Conservation (phyloP, 495 filamentous ascomycete species). For the Penicillium parvum region DNA sequence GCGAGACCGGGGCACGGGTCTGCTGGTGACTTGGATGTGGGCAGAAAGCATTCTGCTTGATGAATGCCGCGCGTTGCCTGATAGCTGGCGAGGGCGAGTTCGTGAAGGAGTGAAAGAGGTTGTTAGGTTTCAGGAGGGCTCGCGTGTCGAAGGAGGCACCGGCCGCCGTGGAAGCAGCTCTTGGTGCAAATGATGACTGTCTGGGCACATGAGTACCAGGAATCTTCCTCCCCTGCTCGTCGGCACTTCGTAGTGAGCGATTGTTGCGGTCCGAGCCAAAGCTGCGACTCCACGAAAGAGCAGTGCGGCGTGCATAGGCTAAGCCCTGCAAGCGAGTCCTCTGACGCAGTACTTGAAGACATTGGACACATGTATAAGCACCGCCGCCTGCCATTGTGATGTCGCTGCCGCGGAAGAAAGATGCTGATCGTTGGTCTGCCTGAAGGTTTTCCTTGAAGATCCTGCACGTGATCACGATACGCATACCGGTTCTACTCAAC, state of each 20-base stretch:
- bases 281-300: slow-evolving; percentile 27
- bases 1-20: slow-evolving; percentile 55
- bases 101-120: slow-evolving; percentile 90
- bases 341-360: slow-evolving; percentile 35
- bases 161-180: slow-evolving; percentile 25
- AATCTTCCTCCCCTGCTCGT: slow-evolving; percentile 15
- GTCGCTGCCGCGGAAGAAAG: slow-evolving; percentile 9
- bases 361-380: slow-evolving; percentile 42
- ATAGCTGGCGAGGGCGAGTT: slow-evolving; percentile 82
- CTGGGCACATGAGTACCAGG: no score
- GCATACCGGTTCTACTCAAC: no score
- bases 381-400: slow-evolving; percentile 36
- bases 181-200: slow-evolving; percentile 22
- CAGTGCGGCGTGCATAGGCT: slow-evolving; percentile 20
- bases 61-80: slow-evolving; percentile 77
- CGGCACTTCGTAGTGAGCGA: slow-evolving; percentile 10
- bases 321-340: slow-evolving; percentile 25
- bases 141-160: slow-evolving; percentile 25
- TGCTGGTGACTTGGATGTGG: slow-evolving; percentile 80
- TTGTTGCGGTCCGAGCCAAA: slow-evolving; percentile 29
- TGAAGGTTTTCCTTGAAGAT: slow-evolving; percentile 14
- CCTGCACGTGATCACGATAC: slow-evolving; percentile 12
- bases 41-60: slow-evolving; percentile 85
- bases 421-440: slow-evolving; percentile 8
- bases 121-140: slow-evolving; percentile 64